These are phyloP conservation scores for Rhizoclosmatium sp. DNA, from an alignment of 192 early-diverging fungal genomes.

Conservation along the genomic window DNA sequence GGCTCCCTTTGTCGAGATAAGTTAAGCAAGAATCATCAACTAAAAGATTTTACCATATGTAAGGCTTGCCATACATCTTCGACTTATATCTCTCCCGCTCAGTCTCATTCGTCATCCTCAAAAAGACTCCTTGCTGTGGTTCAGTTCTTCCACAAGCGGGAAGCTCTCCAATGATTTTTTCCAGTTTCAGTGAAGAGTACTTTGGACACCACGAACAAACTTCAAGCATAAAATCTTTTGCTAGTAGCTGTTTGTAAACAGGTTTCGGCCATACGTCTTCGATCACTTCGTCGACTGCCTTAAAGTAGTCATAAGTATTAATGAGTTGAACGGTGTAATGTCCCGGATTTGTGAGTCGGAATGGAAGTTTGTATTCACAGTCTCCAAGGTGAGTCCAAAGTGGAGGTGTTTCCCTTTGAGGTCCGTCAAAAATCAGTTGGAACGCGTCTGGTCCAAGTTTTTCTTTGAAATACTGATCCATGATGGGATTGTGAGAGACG, in stretches of 20 bases:
- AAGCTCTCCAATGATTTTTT: background rate
- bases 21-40: conserved; percentile 63
- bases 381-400: conserved; percentile 26
- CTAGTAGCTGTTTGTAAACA: background rate
- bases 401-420: background rate
- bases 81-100: background rate
- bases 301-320: conserved; percentile 26
- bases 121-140: conserved; percentile 21
- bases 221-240: background rate
- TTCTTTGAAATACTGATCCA: conserved; percentile 20
- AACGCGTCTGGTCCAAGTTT: conserved; percentile 24
- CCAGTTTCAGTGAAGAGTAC: background rate
- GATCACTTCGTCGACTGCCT: conserved; percentile 4
- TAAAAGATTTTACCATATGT: background rate
- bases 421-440: conserved; percentile 4
- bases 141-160: conserved; percentile 18
- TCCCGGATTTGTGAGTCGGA: conserved; percentile 27
- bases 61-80: background rate
- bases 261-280: background rate
- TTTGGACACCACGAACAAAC: conserved; percentile 15
- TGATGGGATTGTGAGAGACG: background rate
- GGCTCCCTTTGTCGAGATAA: too few species aligned
- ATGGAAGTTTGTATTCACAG: conserved; percentile 30
- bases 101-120: conserved; percentile 9
- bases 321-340: conserved; percentile 5